Base-by-base conservation (phyloP, 257 asterid genomes). In the Scutellaria galericulata region DNA sequence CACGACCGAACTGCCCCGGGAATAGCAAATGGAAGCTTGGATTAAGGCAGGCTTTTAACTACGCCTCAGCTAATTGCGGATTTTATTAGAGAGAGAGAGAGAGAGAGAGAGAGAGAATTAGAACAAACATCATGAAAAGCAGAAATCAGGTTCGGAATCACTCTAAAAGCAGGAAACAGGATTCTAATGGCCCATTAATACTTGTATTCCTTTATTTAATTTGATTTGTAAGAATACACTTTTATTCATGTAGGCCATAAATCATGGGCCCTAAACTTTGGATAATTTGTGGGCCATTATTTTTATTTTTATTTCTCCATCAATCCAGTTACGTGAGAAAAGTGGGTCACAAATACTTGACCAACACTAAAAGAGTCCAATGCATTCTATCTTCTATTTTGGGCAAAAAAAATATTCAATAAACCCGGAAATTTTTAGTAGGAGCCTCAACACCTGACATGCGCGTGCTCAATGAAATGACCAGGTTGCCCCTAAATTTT, bases 61-160 rank as follows among this genome's bases (percentile, higher is more conserved):
- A 71, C 59, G 82, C 45, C n/a, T 20, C 78, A 80, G 83, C 53
- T 78, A 83, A 83, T 83, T 78, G 66, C 83, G 87, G 85, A 58
- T 31, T 24, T 24, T 24, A 71, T 44, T 53, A 66, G 57, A 42
- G 7, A 35, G 15, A 41, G 39, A 37, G 13, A 61, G 10, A 46
- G 18, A 39, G 56, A 47, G n/a, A n/a, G n/a, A n/a, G n/a, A n/a
- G n/a, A n/a, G n/a, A n/a, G 5, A 57, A 63, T 9, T 10, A 53
- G 46, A 70, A 71, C 80, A 60, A 81, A 47, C 73, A 83, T 79
- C 77, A 83, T 79, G 73, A 77, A 75, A 77, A 74, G 80, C 52
- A 63, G 53, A 75, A 59, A 78, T 15, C 11, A 18, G 54, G 74
- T 48, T 56, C 46, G 53, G 39, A 60, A 77, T 56, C 70, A 68